These are phyloP conservation scores for Ricinus communis DNA, from an alignment of 345 rosid genomes.

Conservation along the genomic window DNA sequence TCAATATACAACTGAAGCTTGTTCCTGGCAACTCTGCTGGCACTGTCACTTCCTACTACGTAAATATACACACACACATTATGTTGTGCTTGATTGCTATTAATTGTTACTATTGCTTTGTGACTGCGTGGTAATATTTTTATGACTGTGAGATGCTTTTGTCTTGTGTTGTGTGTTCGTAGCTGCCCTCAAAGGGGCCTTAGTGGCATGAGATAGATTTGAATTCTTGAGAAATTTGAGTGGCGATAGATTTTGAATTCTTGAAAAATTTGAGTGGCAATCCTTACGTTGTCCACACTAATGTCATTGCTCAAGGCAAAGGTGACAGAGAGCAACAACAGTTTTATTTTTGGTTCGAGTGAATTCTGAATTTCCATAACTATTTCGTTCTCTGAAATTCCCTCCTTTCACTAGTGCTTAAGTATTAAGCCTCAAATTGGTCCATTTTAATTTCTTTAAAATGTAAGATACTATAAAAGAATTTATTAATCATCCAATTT, in stretches of 20 bases:
- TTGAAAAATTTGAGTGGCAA: too few relatives aligned
- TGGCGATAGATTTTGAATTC: slow-evolving; percentile 62
- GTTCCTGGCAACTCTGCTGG: too few relatives aligned
- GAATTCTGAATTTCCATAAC: slow-evolving; percentile 59
- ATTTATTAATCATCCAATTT: too few relatives aligned
- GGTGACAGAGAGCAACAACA: slow-evolving; percentile 70
- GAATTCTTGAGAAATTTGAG: slow-evolving; percentile 64
- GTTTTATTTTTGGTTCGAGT: slow-evolving; percentile 69
- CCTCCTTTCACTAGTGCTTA: too few relatives aligned
- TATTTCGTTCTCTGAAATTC: slow-evolving; percentile 67
- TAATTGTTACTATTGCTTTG: slow-evolving; percentile 37
- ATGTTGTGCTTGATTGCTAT: background rate
- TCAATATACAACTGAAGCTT: too few relatives aligned
- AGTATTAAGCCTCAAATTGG: too few relatives aligned
- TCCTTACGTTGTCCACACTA: too few relatives aligned
- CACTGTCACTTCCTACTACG: slow-evolving; percentile 61
- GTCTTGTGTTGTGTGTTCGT: background rate
- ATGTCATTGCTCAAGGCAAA: too few relatives aligned
- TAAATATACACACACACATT: too few relatives aligned
- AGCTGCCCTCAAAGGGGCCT: slow-evolving; percentile 58
- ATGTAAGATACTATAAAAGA: too few relatives aligned
- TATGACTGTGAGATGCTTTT: background rate
- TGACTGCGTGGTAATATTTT: slow-evolving; percentile 41
- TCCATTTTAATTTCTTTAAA: too few relatives aligned
- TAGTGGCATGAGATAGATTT: slow-evolving; percentile 68